Evolutionary conservation across 2,329 filamentous ascomycete species (phyloP).

Genomic region (Curvularia eragrostidis): DNA sequence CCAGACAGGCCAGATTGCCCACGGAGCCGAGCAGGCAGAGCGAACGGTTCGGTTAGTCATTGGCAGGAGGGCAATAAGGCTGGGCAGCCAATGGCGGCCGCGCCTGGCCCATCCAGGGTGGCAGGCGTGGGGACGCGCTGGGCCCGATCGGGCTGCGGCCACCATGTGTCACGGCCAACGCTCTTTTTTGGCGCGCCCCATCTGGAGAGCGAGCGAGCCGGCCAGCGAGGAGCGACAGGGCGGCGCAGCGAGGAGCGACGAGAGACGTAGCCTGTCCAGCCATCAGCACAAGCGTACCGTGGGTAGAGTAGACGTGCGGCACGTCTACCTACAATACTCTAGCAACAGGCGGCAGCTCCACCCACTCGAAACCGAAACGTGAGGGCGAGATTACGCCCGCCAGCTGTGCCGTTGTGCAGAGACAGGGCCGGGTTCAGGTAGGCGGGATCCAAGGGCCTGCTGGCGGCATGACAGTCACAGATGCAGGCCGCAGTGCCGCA

Average conservation of each 20-base stretch:
- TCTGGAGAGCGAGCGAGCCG: too few relatives aligned
- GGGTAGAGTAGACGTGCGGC: background rate
- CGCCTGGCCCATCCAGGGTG: background rate
- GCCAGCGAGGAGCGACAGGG: background rate
- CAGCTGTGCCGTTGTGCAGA: constrained; percentile 28
- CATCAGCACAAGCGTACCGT: background rate
- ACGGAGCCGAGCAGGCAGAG: background rate
- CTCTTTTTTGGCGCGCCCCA: constrained; percentile 33
- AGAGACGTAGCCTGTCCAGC: too few relatives aligned
- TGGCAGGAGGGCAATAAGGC: constrained; percentile 34
- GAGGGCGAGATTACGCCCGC: constrained; percentile 26
- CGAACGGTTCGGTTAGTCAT: constrained; percentile 39
- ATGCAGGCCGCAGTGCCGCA: constrained; percentile 33
- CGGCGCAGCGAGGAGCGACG: background rate
- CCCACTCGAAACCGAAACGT: constrained; percentile 45
- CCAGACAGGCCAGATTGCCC: background rate
- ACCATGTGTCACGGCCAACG: constrained; percentile 45
- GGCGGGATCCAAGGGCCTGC: constrained; percentile 28
- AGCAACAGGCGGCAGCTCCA: constrained; percentile 28
- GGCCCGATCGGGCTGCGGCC: constrained; percentile 30
- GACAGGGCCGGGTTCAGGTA: constrained; percentile 35
- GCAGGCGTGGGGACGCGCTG: constrained; percentile 13
- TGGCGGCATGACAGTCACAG: constrained; percentile 43
- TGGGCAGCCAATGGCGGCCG: constrained; percentile 33
- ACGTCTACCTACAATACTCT: too few relatives aligned